Base-by-base conservation (phyloP, 306 rosid species). In the Trifolium subterraneum region DNA sequence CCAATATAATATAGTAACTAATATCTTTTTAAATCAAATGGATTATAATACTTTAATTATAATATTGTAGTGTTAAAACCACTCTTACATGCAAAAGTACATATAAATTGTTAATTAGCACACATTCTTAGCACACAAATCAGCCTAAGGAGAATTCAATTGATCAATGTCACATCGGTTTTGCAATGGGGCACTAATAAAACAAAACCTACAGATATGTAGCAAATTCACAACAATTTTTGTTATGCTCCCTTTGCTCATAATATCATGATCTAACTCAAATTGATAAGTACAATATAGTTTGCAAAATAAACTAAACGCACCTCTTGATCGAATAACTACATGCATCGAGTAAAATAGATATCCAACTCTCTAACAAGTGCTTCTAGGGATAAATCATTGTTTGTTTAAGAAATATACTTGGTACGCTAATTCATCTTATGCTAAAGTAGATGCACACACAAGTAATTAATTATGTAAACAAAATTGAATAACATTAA, bases 331-430 rank as follows among this genome's bases (percentile, higher is more conserved):
- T 11, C 96, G 97, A 75, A 91, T 54, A 48, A 87, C 73, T 51
- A 78, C 25, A 73, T 94, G 92, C 4, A 93, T 84, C 15, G 88
- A 86, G 97, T 94, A 88, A 91, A 85, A 79, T 91, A 91, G 94
- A 22, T 22, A 94, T 80, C 84, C 97, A 94, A 80, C 81, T 91
- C 95, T 69, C 76, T 77, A 59, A 94, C 97, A 90, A 94, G 82
- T 23, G 84, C 80, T 79, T 90, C 84, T 41, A 91, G 76, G 27
- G 96, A 78, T 81, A 94, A 38, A 16, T 82, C 73, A 77, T 81
- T 85, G 74, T 72, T 82, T 71, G 84, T 91, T 50, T 22, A 22
- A 22, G 2, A 22, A 22, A 22, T 22, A 22, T 22, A 22, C 25
- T 22, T n/a, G n/a, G n/a, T n/a, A n/a, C n/a, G n/a, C n/a, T n/a